A percentile compares a stretch with the other conserved stretches of the same genome.
These are phyloP conservation scores for Amborella trichopoda DNA, from an alignment of 164 flowering plant species.

Conservation along the genomic window DNA sequence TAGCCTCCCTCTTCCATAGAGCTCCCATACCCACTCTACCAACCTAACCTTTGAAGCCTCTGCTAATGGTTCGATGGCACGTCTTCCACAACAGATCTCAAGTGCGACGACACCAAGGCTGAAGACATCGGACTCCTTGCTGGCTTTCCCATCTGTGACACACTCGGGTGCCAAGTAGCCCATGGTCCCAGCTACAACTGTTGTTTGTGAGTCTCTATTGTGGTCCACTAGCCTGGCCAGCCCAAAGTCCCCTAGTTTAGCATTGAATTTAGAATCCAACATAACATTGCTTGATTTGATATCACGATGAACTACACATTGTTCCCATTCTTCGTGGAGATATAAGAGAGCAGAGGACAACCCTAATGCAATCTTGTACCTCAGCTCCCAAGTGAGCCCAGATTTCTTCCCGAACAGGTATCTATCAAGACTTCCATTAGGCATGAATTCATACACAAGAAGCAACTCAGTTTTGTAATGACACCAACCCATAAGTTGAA, in stretches of 20 bases:
- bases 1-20: conserved; percentile 21
- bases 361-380: conserved; percentile 32
- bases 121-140: conserved; percentile 40
- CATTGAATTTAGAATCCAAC: conserved; percentile 37
- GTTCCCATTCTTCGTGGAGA: conserved; percentile 49
- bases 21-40: conserved; percentile 40
- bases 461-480: conserved; percentile 29
- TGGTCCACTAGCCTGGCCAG: conserved; percentile 37
- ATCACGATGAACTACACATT: conserved; percentile 42
- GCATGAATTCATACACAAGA: conserved; percentile 41
- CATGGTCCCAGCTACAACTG: conserved; percentile 36
- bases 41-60: conserved; percentile 14
- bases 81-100: conserved; percentile 32
- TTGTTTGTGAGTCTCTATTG: conserved; percentile 26
- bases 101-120: conserved; percentile 41
- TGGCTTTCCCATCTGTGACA: conserved; percentile 26
- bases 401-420: conserved; percentile 22
- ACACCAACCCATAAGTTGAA: conserved; percentile 43
- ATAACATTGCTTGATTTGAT: conserved; percentile 41
- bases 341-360: conserved; percentile 35
- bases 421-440: conserved; percentile 37
- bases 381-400: conserved; percentile 18
- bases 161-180: conserved; percentile 51
- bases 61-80: conserved; percentile 13
- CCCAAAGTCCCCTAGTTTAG: conserved; percentile 45